Evolutionary conservation across 2,329 filamentous ascomycete species (phyloP), one percentile per base, ranked within the genome.

Genomic region (Aspergillus caelatus): DNA sequence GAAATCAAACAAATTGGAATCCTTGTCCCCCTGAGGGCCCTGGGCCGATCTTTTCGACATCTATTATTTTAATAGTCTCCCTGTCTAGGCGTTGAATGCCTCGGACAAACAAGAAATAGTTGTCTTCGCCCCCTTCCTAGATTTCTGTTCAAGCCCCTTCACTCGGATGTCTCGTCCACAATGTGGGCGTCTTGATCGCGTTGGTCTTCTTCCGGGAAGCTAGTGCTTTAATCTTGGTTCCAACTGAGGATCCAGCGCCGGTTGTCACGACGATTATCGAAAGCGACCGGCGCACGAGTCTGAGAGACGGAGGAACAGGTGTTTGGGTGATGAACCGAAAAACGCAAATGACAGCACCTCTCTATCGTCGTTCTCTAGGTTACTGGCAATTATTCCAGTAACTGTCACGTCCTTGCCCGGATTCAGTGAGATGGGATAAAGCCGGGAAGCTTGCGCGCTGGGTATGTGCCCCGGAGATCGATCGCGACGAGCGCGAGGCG

Each of bases 11-110:
- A 74, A 57, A 54, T 69, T 28, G 16, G 65, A 63, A 19, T 77
- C 77, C 60, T 76, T 79, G 28, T 69, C 69, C 61, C 75, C 72
- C 58, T 80, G 77, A 68, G 71, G 72, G 62, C 73, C 72, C 65
- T 75, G 67, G 30, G 77, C 77, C 39, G 63, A 66, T 68, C 78
- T 76, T 76, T 80, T 80, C 62, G 75, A 78, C 77, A 80, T 80
- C 57, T 71, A 70, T 74, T 72, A 50, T 59, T 23, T 58, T 48
- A 57, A 43, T 36, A 60, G 19, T 34, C 61, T 36, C 69, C 71
- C 45, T 66, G 70, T 32, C 70, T 71, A 32, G 67, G 65, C 46
- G 34, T 14, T 23, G 21, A 52, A 48, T 48, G 56, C 30, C 30
- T 28, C 23, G 23, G 39, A 12, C n/a, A 21, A 32, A 45, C 58